Base-by-base conservation (phyloP, 768 basidiomycete genomes). In the Mycena haematopus region DNA sequence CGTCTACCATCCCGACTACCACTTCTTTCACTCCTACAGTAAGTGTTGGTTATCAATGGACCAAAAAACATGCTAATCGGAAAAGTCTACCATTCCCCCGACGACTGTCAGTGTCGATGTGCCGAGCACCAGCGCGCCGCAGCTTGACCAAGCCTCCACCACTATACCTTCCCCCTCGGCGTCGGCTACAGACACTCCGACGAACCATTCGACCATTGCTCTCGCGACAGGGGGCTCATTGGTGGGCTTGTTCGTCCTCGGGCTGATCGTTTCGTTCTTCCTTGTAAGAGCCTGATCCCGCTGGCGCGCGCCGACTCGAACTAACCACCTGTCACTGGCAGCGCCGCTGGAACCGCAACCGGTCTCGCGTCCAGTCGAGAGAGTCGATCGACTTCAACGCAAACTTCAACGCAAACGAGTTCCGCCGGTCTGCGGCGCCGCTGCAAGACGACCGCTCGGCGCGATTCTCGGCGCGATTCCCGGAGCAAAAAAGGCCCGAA, bases 291-390 rank as follows among this genome's bases (percentile, higher is more conserved):
- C 6, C 25, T 19, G 3, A n/a, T 19, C 14, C 24, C 31, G 7
- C 4, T 33, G 4, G 19, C 5, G 3, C 25, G 17, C 35, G 22
- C 2, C 19, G 29, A 31, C 29, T 9, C 9, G 45, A 24, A 21
- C 35, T 56, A 15, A 60, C 44, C 5, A 21, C 24, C 22, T 3
- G 17, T 13, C 1, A 5, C 25, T 19, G 5, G 36, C 36, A 67
- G 65, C 65, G 65, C 51, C 65, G 65, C 40, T 67, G 65, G 65
- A 67, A 63, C 36, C 65, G 65, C 15, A 44, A 25, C 42, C 56
- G 62, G 21, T 22, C 35, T 3, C n/a, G 60, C 21, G 24, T 33
- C 7, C 22, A 9, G 14, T 46, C 60, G 1, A 25, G 65, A 14
- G 65, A 67, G 24, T 67, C 65, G 35, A 57, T 67, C 24, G 47